These are phyloP conservation scores for Saccharomycopsis javanensis DNA, from an alignment of 805 yeast genomes.

Conservation along the genomic window DNA sequence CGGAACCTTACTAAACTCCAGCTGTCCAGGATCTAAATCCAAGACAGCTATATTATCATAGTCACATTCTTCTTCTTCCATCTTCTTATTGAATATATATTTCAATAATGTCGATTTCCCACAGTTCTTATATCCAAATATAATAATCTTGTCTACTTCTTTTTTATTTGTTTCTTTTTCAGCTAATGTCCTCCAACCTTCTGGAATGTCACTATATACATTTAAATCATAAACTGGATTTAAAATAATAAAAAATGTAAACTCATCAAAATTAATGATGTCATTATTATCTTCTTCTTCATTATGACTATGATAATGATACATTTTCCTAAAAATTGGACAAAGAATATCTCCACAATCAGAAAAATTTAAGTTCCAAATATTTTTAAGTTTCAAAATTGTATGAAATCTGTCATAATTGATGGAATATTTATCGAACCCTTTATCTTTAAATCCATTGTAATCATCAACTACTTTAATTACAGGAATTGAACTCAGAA, in stretches of 20 bases:
- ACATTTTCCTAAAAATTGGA: constrained; percentile 35
- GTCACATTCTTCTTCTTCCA: constrained; percentile 17
- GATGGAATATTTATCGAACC: constrained; percentile 22
- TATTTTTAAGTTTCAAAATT: constrained; percentile 21
- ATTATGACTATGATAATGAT: constrained; percentile 21
- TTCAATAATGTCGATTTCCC: constrained; percentile 48
- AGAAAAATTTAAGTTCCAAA: constrained; percentile 19
- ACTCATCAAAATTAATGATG: constrained; percentile 7
- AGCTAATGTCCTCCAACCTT: constrained; percentile 3
- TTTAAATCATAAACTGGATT: constrained; percentile 18
- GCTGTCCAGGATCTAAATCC: constrained; percentile 51
- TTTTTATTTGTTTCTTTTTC: background rate
- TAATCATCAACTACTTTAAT: constrained; percentile 29
- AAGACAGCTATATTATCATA: constrained; percentile 29
- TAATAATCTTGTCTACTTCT: constrained; percentile 24
- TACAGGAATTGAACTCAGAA: constrained; percentile 30
- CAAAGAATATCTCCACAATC: constrained; percentile 26
- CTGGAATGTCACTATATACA: constrained; percentile 2
- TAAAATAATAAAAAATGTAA: constrained; percentile 21
- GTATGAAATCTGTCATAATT: background rate
- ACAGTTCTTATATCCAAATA: constrained; percentile 44
- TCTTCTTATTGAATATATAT: constrained; percentile 31
- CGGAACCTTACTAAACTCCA: constrained; percentile 29
- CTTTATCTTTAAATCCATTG: constrained; percentile 15
- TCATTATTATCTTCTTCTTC: background rate